A percentile compares a stretch with the other conserved stretches of the same genome.
Evolutionary conservation across 2,329 filamentous ascomycete genomes (phyloP).

Genomic region (Pseudogymnoascus sp.): DNA sequence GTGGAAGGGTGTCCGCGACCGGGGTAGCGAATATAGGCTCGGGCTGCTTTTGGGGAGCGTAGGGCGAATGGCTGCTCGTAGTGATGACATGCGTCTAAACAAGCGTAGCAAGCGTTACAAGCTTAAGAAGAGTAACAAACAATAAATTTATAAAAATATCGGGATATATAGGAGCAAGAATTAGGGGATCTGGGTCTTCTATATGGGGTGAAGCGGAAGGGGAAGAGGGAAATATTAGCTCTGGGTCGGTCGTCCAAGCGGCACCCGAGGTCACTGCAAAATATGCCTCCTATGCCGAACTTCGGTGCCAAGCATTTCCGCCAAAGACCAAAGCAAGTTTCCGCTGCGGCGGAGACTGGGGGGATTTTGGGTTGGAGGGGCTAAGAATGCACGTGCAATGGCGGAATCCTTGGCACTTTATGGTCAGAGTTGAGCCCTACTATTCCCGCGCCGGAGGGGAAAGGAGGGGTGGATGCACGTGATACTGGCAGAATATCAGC

Average conservation of each 20-base stretch:
- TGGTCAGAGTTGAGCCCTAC: neutral
- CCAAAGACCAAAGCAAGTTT: neutral
- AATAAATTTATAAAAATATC: neutral
- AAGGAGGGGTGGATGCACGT: too few species aligned
- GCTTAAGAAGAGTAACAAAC: neutral
- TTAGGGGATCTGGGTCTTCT: neutral
- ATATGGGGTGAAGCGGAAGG: neutral
- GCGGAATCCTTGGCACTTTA: neutral
- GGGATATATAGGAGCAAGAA: conserved; percentile 1
- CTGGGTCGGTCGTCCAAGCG: neutral
- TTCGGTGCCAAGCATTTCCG: neutral
- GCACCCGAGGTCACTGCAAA: neutral
- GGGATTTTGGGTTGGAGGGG: neutral
- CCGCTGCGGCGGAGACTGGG: neutral
- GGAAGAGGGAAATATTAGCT: neutral
- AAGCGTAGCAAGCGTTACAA: neutral
- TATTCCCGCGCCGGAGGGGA: neutral
- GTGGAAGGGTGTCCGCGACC: conserved; percentile 1
- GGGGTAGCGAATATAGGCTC: neutral
- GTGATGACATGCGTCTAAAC: conserved; percentile 33
- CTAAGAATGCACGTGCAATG: neutral
- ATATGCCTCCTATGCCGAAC: neutral
- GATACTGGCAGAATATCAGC: too few species aligned
- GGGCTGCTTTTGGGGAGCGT: neutral
- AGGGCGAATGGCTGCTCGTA: neutral